A percentile compares a stretch with the other conserved stretches of the same genome.
These are phyloP conservation scores for Aspergillus tanneri DNA, from an alignment of 2,329 filamentous ascomycete genomes.

Conservation along the genomic window DNA sequence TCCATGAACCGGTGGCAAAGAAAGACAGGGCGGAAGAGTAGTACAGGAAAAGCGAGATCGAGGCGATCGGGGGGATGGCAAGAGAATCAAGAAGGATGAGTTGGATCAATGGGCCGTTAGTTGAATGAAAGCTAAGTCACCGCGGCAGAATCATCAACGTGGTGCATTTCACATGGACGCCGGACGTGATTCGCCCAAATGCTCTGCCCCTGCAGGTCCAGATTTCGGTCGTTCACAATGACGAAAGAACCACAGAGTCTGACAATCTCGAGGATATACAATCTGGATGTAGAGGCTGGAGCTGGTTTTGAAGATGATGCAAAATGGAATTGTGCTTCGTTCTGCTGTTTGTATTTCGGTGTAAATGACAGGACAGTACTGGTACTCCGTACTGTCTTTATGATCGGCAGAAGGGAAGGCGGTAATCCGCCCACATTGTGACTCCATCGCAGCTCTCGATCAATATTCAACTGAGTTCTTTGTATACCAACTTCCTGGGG, in stretches of 20 bases:
- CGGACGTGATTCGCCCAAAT: slow-evolving; percentile 3
- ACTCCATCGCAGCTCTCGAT: background rate
- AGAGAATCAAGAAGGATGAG: background rate
- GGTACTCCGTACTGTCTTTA: too few relatives aligned
- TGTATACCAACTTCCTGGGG: background rate
- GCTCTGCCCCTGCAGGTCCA: background rate
- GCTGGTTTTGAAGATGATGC: too few relatives aligned
- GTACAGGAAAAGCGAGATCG: background rate
- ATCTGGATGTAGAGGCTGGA: background rate
- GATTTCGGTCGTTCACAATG: background rate
- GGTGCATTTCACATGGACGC: slow-evolving; percentile 8
- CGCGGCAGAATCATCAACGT: slow-evolving; percentile 14
- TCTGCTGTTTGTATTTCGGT: too few relatives aligned
- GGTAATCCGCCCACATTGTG: background rate
- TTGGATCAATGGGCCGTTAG: background rate
- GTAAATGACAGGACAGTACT: too few relatives aligned
- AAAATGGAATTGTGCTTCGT: too few relatives aligned
- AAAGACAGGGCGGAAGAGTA: slow-evolving; percentile 1
- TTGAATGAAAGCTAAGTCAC: slow-evolving; percentile 17
- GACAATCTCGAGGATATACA: too few relatives aligned
- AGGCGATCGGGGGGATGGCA: background rate
- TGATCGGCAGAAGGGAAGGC: too few relatives aligned
- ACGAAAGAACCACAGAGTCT: background rate
- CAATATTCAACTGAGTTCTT: too few relatives aligned
- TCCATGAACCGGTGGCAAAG: slow-evolving; percentile 29